These are phyloP conservation scores for Saposhnikovia divaricata DNA, from an alignment of 129 eudicot species.

Conservation along the genomic window DNA sequence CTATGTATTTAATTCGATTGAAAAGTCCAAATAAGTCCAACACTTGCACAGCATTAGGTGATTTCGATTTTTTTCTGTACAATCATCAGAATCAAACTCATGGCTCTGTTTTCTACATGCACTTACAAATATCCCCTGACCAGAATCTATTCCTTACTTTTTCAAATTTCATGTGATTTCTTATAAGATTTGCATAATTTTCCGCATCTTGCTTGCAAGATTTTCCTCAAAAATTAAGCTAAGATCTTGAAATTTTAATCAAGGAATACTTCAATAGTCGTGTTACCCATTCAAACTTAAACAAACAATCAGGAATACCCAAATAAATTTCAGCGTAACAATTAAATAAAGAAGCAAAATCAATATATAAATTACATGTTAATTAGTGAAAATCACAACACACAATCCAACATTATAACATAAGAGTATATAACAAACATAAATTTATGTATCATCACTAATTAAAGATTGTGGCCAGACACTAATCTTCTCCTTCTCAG, in stretches of 20 bases:
- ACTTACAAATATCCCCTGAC: neutral
- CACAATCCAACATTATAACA: neutral
- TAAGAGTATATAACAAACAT: too few species aligned
- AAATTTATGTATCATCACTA: neutral
- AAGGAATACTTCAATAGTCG: neutral
- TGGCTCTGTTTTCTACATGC: too few species aligned
- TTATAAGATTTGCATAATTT: too few species aligned
- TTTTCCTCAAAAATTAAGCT: neutral
- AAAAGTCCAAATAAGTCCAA: too few species aligned
- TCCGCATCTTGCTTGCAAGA: too few species aligned
- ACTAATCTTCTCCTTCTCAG: constrained; percentile 78
- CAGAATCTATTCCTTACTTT: neutral
- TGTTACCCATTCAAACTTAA: neutral
- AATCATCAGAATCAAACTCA: too few species aligned
- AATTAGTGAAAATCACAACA: too few species aligned
- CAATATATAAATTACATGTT: neutral
- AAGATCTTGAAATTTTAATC: too few species aligned
- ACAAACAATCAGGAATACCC: neutral
- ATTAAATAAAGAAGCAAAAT: neutral
- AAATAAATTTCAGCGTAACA: neutral
- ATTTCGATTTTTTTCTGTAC: neutral
- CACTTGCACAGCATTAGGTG: too few species aligned
- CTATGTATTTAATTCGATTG: too few species aligned
- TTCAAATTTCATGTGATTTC: neutral
- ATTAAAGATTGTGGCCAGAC: constrained; percentile 50